phyloP scores from a whole-genome alignment of 2,329 filamentous ascomycete genomes.

The Helicocarpus griseus region DNA sequence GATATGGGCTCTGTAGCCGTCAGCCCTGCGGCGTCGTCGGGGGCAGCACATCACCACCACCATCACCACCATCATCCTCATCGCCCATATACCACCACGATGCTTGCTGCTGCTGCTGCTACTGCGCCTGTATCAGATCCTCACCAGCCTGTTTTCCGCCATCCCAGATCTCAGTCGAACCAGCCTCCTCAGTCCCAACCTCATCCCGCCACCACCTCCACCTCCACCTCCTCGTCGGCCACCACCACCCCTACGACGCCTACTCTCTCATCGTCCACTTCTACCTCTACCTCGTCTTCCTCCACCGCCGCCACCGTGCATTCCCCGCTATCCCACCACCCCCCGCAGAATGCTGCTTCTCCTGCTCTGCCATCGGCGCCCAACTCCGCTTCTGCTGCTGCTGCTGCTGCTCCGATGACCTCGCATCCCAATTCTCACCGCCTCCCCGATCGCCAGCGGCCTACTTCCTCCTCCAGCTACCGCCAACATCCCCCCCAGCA shows the following conservation, averaged over 20 bases:
- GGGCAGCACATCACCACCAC: slow-evolving; percentile 8
- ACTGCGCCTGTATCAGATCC: no score
- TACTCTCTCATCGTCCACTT: neutral
- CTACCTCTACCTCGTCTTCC: neutral
- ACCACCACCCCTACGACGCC: neutral
- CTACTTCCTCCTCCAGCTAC: no score
- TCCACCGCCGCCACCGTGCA: neutral
- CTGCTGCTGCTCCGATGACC: slow-evolving; percentile 39
- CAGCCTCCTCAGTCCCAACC: no score
- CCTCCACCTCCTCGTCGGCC: slow-evolving; percentile 14
- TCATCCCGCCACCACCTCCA: slow-evolving; percentile 21
- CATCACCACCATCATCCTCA: slow-evolving; percentile 23
- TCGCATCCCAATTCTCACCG: slow-evolving; percentile 20
- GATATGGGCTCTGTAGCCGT: slow-evolving; percentile 54
- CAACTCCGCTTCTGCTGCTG: slow-evolving; percentile 13
- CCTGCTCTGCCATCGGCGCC: slow-evolving; percentile 2
- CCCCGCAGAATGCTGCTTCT: slow-evolving; percentile 1
- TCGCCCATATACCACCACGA: no score
- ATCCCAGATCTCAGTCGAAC: no score
- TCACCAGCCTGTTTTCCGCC: no score
- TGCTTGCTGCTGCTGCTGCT: no score
- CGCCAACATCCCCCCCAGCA: slow-evolving; percentile 14
- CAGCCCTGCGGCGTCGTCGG: slow-evolving; percentile 61
- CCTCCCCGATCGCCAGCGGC: neutral
- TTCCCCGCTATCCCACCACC: neutral